Evolutionary conservation across 75 land plant species (phyloP).

Genomic region (Selaginella tamariscina): DNA sequence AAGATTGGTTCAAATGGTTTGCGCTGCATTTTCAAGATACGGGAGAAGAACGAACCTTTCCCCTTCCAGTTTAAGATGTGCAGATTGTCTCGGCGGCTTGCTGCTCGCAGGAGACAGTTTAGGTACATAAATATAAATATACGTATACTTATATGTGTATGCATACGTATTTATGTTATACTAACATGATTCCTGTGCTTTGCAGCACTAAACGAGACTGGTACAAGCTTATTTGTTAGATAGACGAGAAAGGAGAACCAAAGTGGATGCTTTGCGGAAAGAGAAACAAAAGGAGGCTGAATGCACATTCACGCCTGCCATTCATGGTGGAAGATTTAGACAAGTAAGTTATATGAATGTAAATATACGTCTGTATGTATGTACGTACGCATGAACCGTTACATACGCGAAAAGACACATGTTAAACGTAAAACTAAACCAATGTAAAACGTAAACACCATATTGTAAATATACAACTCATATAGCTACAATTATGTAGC

Average conservation of each 20-base stretch:
- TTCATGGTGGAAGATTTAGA: not conserved
- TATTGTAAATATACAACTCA: too few relatives aligned
- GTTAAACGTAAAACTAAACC: too few relatives aligned
- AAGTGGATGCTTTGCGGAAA: conserved; percentile 24
- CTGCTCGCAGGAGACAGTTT: conserved; percentile 22
- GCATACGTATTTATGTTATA: too few relatives aligned
- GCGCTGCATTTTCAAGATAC: not conserved
- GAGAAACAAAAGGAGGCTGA: conserved; percentile 28
- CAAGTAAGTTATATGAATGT: too few relatives aligned
- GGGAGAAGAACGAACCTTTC: not conserved
- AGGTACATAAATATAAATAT: conserved; percentile 16
- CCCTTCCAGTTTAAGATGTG: conserved; percentile 30
- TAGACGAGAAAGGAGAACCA: conserved; percentile 20
- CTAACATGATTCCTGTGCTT: not conserved
- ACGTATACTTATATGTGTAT: too few relatives aligned
- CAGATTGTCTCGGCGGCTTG: conserved; percentile 23
- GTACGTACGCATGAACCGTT: too few relatives aligned
- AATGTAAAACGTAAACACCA: too few relatives aligned
- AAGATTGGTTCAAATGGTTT: not conserved
- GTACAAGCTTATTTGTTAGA: conserved; percentile 30
- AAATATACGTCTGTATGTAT: too few relatives aligned
- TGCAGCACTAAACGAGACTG: conserved; percentile 26
- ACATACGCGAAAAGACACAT: too few relatives aligned
- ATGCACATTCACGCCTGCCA: conserved; percentile 30
- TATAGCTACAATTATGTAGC: too few relatives aligned